Evolutionary conservation across 345 rosid species (phyloP).

Genomic region (Eucalyptus sp.): DNA sequence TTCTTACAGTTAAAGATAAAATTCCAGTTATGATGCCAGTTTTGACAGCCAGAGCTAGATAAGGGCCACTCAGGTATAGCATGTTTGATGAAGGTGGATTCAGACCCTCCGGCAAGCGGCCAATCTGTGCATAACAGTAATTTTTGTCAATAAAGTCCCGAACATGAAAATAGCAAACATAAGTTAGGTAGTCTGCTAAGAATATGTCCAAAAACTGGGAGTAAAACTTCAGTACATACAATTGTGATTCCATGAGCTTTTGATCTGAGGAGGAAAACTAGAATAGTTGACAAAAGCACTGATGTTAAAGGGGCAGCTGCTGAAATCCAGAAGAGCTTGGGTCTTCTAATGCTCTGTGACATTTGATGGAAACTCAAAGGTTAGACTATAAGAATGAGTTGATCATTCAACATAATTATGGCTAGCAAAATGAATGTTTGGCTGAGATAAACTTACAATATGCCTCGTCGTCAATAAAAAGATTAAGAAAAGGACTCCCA

Average conservation of each 20-base stretch:
- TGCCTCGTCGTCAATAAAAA: constrained; percentile 69
- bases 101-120: constrained; percentile 80
- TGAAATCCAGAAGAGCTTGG: constrained; percentile 91
- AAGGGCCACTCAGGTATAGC: constrained; percentile 46
- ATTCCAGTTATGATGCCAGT: constrained; percentile 90
- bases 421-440: neutral
- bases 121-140: constrained; percentile 40
- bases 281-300: constrained; percentile 56
- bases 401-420: neutral
- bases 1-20: constrained; percentile 78
- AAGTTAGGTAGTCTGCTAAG: neutral
- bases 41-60: constrained; percentile 63
- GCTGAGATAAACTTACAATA: constrained; percentile 30
- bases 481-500: constrained; percentile 63
- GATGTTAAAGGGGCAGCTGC: constrained; percentile 90
- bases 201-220: neutral
- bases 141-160: neutral
- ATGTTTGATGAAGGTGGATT: constrained; percentile 89
- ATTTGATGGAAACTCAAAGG: neutral
- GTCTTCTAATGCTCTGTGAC: constrained; percentile 67
- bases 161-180: neutral
- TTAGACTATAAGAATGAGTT: neutral
- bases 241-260: constrained; percentile 53
- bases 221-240: constrained; percentile 30
- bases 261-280: constrained; percentile 39